phyloP scores from a whole-genome alignment of 352 stramenopile genomes.

The Globisporangium megalacanthum region DNA sequence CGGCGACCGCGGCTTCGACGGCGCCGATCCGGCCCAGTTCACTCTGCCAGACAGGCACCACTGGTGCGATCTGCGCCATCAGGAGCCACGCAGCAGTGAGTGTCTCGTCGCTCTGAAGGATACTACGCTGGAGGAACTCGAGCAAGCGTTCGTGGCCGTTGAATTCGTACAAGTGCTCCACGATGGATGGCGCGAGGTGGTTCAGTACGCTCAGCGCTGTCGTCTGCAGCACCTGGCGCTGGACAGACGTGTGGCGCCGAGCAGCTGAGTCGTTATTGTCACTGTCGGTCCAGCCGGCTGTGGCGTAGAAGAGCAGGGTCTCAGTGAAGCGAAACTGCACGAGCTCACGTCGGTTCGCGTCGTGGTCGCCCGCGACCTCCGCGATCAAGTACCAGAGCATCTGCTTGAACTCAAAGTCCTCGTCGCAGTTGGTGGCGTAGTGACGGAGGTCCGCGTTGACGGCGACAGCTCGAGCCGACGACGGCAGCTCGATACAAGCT shows the following conservation, averaged over 20 bases:
- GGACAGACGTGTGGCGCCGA: conserved; percentile 34
- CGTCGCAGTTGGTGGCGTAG: conserved; percentile 63
- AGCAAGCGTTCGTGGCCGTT: conserved; percentile 41
- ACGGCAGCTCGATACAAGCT: conserved; percentile 2
- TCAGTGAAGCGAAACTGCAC: conserved; percentile 70
- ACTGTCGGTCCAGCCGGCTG: conserved; percentile 4
- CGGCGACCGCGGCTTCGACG: conserved; percentile 44
- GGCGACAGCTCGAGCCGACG: conserved; percentile 13
- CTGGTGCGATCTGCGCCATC: conserved; percentile 37
- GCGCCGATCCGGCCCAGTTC: conserved; percentile 38
- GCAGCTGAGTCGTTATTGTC: conserved; percentile 4
- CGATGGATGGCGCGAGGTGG: conserved; percentile 37
- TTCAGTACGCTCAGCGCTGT: conserved; percentile 58
- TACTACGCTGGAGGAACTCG: conserved; percentile 38
- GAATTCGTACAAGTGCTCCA: conserved; percentile 59
- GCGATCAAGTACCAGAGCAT: conserved; percentile 63
- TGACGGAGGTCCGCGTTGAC: conserved; percentile 50
- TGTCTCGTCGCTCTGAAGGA: conserved; percentile 28
- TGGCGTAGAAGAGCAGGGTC: conserved; percentile 54
- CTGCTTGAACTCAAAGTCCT: conserved; percentile 84
- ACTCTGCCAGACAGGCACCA: conserved; percentile 28
- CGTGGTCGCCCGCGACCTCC: conserved; percentile 41
- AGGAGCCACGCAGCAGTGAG: conserved; percentile 46
- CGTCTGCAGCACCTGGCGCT: conserved; percentile 50
- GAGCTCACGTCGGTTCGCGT: conserved; percentile 47